Conservation (phyloP, 805 yeast genomes). For the Zygosaccharomyces pseudorouxii region DNA sequence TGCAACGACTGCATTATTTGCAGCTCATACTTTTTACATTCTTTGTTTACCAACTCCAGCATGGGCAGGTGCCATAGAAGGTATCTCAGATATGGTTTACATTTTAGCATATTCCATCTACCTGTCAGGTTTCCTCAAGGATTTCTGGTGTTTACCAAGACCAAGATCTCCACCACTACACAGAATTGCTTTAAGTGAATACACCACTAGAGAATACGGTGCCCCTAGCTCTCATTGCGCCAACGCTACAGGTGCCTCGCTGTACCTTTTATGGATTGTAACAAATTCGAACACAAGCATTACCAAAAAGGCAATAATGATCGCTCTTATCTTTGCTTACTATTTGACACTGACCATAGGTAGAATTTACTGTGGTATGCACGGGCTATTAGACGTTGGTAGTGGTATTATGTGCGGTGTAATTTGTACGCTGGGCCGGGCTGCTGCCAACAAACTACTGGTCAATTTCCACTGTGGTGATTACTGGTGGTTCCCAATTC, state of each 20-base stretch:
- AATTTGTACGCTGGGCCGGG: conserved; percentile 46
- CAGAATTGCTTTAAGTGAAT: conserved; percentile 84
- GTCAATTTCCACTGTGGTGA: conserved; percentile 20
- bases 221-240: conserved; percentile 94
- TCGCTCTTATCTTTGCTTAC: conserved; percentile 40
- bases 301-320: conserved; percentile 10
- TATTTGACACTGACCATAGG: conserved; percentile 68
- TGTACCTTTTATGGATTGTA: conserved; percentile 40
- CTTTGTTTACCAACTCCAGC: conserved; percentile 77
- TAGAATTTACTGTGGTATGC: conserved; percentile 94
- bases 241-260: conserved; percentile 79
- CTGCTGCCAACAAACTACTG: conserved; percentile 44
- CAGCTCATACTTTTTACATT: conserved; percentile 91
- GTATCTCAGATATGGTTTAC: conserved; percentile 69
- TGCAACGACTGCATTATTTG: conserved; percentile 83
- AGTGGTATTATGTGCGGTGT: conserved; percentile 65
- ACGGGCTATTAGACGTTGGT: conserved; percentile 75
- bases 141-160: conserved; percentile 82
- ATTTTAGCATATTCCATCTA: conserved; percentile 55
- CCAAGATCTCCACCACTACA: conserved; percentile 90
- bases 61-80: conserved; percentile 65
- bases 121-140: conserved; percentile 72
- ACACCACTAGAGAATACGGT: conserved; percentile 90
- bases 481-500: conserved; percentile 34
- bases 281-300: neutral